These are phyloP conservation scores for Termitomyces sp. DNA, from an alignment of 768 basidiomycete genomes.

Conservation along the genomic window DNA sequence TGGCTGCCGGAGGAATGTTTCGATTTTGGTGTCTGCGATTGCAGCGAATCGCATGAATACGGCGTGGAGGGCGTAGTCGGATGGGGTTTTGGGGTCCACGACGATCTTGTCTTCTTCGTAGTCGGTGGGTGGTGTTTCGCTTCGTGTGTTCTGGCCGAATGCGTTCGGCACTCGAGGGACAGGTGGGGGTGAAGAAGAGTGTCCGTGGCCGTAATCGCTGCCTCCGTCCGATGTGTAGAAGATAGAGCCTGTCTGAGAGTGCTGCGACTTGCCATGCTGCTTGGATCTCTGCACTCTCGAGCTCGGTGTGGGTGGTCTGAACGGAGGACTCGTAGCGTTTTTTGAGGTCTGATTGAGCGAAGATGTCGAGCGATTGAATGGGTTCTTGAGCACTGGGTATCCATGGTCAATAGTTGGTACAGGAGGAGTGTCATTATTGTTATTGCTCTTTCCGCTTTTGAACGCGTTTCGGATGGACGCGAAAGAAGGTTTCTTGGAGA, in stretches of 20 bases:
- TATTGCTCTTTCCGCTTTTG: slow-evolving; percentile 64
- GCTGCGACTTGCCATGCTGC: slow-evolving; percentile 72
- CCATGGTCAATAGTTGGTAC: slow-evolving; percentile 69
- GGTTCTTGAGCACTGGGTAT: slow-evolving; percentile 75
- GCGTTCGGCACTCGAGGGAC: slow-evolving; percentile 75
- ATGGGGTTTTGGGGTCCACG: slow-evolving; percentile 76
- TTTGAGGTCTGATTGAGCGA: slow-evolving; percentile 58
- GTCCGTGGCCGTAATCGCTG: slow-evolving; percentile 61
- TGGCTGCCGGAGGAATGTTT: slow-evolving; percentile 64
- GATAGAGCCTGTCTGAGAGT: slow-evolving; percentile 75
- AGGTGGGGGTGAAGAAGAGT: slow-evolving; percentile 68
- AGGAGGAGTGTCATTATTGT: slow-evolving; percentile 64
- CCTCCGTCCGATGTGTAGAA: slow-evolving; percentile 70
- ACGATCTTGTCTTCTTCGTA: slow-evolving; percentile 68
- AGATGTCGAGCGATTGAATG: slow-evolving; percentile 80
- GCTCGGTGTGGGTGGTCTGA: slow-evolving; percentile 62
- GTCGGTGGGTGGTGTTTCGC: slow-evolving; percentile 54
- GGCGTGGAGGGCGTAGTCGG: slow-evolving; percentile 81
- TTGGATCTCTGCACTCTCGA: slow-evolving; percentile 47
- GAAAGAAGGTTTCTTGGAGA: slow-evolving; percentile 81
- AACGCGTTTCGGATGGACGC: slow-evolving; percentile 87
- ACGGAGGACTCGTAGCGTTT: slow-evolving; percentile 47
- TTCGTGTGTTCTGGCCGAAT: slow-evolving; percentile 44
- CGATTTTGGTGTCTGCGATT: slow-evolving; percentile 78
- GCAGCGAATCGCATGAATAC: slow-evolving; percentile 86